Percentiles rank a stretch among this genome's conserved stretches.
These are phyloP conservation scores for Fusarium euwallaceae DNA, from an alignment of 2,329 filamentous ascomycete species.

Conservation along the genomic window DNA sequence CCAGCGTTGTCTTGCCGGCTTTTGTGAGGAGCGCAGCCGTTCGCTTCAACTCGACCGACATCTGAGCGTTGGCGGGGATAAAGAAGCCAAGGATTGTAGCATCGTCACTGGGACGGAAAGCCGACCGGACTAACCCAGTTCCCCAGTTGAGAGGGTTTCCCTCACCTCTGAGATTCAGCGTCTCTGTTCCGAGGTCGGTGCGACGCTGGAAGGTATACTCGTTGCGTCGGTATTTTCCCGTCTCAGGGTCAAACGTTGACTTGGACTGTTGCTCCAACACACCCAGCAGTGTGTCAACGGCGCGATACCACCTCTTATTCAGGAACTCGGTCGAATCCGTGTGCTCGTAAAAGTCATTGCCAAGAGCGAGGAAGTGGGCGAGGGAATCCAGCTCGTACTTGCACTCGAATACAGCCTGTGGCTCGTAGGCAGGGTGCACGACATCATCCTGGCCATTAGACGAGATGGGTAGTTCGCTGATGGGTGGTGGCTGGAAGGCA, in stretches of 20 bases:
- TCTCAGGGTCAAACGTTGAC: constrained; percentile 81
- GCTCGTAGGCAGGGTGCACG: constrained; percentile 90
- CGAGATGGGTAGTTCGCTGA: constrained; percentile 78
- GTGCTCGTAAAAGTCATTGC: constrained; percentile 87
- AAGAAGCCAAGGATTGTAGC: constrained; percentile 95
- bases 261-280: constrained; percentile 84
- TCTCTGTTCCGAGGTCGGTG: constrained; percentile 90
- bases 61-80: constrained; percentile 96
- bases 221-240: constrained; percentile 76
- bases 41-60: constrained; percentile 87
- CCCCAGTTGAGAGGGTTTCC: constrained; percentile 92
- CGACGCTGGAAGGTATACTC: constrained; percentile 88
- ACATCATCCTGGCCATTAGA: constrained; percentile 85
- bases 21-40: constrained; percentile 77
- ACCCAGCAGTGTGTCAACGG: constrained; percentile 78
- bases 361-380: constrained; percentile 88
- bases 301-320: constrained; percentile 81
- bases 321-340: constrained; percentile 85
- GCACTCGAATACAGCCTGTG: constrained; percentile 91
- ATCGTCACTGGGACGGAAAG: constrained; percentile 95
- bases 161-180: constrained; percentile 81
- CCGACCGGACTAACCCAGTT: constrained; percentile 89
- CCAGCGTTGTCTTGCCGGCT: constrained; percentile 66
- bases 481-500: constrained; percentile 94
- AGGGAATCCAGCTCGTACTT: constrained; percentile 99